Base-by-base conservation (phyloP, 2,329 filamentous ascomycete species). In the Coniella vitis region DNA sequence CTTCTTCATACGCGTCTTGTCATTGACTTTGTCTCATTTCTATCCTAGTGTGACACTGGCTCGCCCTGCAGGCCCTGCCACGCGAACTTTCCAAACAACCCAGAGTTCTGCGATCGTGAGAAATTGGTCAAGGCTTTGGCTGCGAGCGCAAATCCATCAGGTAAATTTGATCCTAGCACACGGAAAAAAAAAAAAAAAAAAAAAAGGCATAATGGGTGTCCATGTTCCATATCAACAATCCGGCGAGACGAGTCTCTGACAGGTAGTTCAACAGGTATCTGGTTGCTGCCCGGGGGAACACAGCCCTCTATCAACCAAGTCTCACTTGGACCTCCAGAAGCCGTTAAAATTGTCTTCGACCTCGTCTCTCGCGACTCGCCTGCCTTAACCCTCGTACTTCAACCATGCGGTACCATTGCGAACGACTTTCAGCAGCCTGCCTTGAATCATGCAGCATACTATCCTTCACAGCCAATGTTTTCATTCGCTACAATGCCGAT, bases 61-160 rank as follows among this genome's bases (percentile, higher is more conserved):
- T 34, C 12, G 14, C 45, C 51, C 10, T 54, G 51, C 25, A 19
- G 22, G 3, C 48, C 22, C 10, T 54, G 51, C 41, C 10, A n/a
- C 2, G 51, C 35, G 14, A 35, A 29, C 12, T 43, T 48, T 12
- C 48, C 37, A 5, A 16, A 17, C 19, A 14, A 51, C 8, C 48
- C 44, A 13, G 29, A 46, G 12, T 31, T 51, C 7, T 54, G 51
- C 37, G 41, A 41, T 12, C 48, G 48, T 20, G 39, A n/a, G 25
- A 45, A 36, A 14, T 14, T 51, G 32, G 16, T n/a, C 14, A 38
- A 45, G 22, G 25, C 10, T 29, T 19, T 45, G 5, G 40, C 50
- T 14, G 39, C 47, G 29, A 22, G 38, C 19, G 25, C 22, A 17
- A 7, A 9, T 10, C 37, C 35, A 32, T 13, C n/a, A 21, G 22